Evolutionary conservation across 2,329 filamentous ascomycete genomes (phyloP).

Genomic region (Paecilomyces dactylethromorphus): DNA sequence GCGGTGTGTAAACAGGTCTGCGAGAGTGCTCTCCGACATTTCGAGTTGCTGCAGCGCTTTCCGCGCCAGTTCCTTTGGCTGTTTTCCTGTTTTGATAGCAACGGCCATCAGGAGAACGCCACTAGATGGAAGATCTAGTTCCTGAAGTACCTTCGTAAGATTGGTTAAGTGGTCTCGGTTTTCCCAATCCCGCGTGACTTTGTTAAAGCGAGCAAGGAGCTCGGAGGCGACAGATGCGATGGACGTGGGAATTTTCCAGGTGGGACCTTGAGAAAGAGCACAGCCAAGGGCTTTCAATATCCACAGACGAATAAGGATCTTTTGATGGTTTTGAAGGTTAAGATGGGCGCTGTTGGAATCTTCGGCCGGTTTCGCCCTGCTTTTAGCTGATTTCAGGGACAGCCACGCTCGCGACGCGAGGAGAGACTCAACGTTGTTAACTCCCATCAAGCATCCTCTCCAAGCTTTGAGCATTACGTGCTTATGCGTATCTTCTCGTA

Average conservation of each 20-base stretch:
- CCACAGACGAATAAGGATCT: slow-evolving; percentile 28
- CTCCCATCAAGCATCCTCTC: slow-evolving; percentile 18
- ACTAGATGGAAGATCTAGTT: slow-evolving; percentile 23
- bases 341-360: background rate
- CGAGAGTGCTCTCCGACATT: slow-evolving; percentile 16
- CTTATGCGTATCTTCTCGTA: slow-evolving; percentile 9
- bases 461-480: slow-evolving; percentile 21
- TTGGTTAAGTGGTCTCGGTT: slow-evolving; percentile 18
- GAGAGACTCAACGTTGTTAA: slow-evolving; percentile 14
- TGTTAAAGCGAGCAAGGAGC: slow-evolving; percentile 23
- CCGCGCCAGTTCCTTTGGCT: slow-evolving; percentile 16
- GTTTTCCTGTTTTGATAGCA: slow-evolving; percentile 17
- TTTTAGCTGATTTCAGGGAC: slow-evolving; percentile 8
- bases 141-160: slow-evolving; percentile 21
- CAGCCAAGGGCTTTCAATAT: slow-evolving; percentile 19
- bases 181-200: slow-evolving; percentile 5
- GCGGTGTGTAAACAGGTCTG: slow-evolving; percentile 20
- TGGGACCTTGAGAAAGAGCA: slow-evolving; percentile 12
- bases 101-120: slow-evolving; percentile 20
- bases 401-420: slow-evolving; percentile 19
- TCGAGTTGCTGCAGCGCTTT: slow-evolving; percentile 20
- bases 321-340: slow-evolving; percentile 13
- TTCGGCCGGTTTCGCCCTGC: background rate
- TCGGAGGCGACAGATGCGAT: slow-evolving; percentile 15
- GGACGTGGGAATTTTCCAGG: slow-evolving; percentile 10